Evolutionary conservation across 2,329 filamentous ascomycete genomes (phyloP).

Genomic region (Monosporascus sp.): DNA sequence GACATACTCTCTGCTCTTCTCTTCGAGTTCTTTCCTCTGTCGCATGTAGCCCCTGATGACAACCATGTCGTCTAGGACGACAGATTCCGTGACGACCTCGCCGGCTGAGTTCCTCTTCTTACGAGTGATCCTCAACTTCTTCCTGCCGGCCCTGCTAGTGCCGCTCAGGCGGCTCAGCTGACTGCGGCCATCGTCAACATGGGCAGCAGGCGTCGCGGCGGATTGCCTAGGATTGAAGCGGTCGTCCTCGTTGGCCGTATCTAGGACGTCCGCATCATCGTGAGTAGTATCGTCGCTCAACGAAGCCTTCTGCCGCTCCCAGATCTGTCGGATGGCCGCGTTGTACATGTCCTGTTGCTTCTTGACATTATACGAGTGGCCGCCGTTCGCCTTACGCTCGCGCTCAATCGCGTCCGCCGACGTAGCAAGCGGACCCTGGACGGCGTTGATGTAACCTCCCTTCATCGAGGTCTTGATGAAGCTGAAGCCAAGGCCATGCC

Average conservation of each 20-base stretch:
- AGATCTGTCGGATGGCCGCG: slow-evolving; percentile 84
- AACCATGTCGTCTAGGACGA: slow-evolving; percentile 69
- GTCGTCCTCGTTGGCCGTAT: slow-evolving; percentile 58
- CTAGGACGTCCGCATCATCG: slow-evolving; percentile 54
- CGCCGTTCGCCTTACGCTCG: slow-evolving; percentile 81
- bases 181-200: slow-evolving; percentile 71
- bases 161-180: slow-evolving; percentile 70
- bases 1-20: slow-evolving; percentile 70
- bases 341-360: slow-evolving; percentile 90
- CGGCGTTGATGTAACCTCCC: slow-evolving; percentile 82
- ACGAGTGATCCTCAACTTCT: slow-evolving; percentile 68
- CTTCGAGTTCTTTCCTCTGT: slow-evolving; percentile 64
- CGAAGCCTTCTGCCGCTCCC: slow-evolving; percentile 79
- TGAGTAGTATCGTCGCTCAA: slow-evolving; percentile 68
- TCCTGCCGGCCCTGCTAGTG: slow-evolving; percentile 61
- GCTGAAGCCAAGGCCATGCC: slow-evolving; percentile 88
- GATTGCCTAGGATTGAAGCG: slow-evolving; percentile 68
- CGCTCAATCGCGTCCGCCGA: slow-evolving; percentile 82
- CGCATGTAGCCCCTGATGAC: slow-evolving; percentile 88
- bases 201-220: slow-evolving; percentile 62
- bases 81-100: slow-evolving; percentile 53
- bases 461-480: slow-evolving; percentile 99
- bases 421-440: slow-evolving; percentile 60
- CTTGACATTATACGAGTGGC: slow-evolving; percentile 96
- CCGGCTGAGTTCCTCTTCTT: slow-evolving; percentile 58